Base-by-base conservation (phyloP, 2,329 filamentous ascomycete genomes). In the Colletotrichum brevisporum region DNA sequence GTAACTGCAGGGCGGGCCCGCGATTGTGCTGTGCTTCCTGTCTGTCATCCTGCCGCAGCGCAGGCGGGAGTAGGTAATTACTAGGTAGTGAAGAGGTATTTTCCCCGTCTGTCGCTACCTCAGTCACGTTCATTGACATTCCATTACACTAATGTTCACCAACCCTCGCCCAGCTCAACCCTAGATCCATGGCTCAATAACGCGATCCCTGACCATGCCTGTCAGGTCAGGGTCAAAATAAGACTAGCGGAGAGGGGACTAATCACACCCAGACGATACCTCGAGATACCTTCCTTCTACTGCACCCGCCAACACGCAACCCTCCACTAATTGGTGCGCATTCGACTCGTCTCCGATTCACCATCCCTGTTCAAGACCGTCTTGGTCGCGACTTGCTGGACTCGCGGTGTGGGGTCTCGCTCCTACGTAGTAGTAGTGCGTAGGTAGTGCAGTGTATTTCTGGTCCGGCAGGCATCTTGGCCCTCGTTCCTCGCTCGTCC, bases 251-350 rank as follows among this genome's bases (percentile, higher is more conserved):
- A 47, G 54, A 48, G 26, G 39, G 18, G 39, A 12, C 15, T 10
- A 51, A 51, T 24, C 15, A 16, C 27, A 24, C 62, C 18, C 24
- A n/a, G 13, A 31, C 21, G 24, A 48, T 69, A 69, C 62, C 31
- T 56, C 18, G 43, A 15, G 41, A 39, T 69, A 69, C 67, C 54
- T 69, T 24, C 18, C 31, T 69, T 27, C 16, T n/a, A 52, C 18
- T 31, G 36, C 61, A 66, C 47, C 55, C 65, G 52, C 58, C 56
- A 67, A 52, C 15, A 52, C 50, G 50, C 50, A 67, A 45, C 52
- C 63, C 54, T 67, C 67, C 51, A 67, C 43, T 69, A 43, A 69
- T 65, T 69, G 67, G 63, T 61, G 67, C 63, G 55, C 67, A 67
- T 67, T 69, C 51, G 55, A 56, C 41, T 65, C 24, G 66, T 45